Evolutionary conservation across 179 eudicot genomes (phyloP), one percentile per base, ranked within the genome.

Genomic region (Silene coronaria): DNA sequence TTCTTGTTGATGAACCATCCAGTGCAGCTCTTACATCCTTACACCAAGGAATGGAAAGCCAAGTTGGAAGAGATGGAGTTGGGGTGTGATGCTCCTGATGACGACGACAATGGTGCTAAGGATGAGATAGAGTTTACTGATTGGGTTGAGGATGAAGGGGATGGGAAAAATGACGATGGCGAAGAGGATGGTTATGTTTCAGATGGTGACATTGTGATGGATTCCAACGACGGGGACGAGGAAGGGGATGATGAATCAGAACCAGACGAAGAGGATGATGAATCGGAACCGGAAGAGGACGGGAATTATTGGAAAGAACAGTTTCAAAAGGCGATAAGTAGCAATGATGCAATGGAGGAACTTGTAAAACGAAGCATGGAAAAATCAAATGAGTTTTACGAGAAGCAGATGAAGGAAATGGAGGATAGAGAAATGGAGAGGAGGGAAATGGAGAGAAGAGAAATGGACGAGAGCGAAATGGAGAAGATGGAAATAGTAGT

Each of bases 41-140:
- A 89, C 80, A 95, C 97, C 2, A 92, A 86, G 84, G 99, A 95
- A 77, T 95, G 99, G 99, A 95, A 95, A 90, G 90, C 84, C 3
- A 95, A 84, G 82, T 82, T 95, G 89, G 99, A 95, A 84, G 99
- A 92, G 78, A 86, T 86, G 88, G 99, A 95, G 87, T 68, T 95
- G 86, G 99, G 99, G 61, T 95, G 99, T 83, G 99, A 95, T 80
- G 96, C 97, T 12, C 95, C 97, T 0, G 98, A 95, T 77, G 92
- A 88, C 17, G 89, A 89, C 34, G 91, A 84, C 28, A 90, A 75
- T 76, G 75, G 34, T 69, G 17, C 11, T 69, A 42, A 58, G 27
- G 32, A 82, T 72, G 85, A 62, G 65, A 69, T 62, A 62, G 91
- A 84, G 76, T 83, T 88, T 28, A 66, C 78, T 17, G 98, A 94